Conservation (phyloP, 2,329 filamentous ascomycete species). For the Monosporascus sp. region DNA sequence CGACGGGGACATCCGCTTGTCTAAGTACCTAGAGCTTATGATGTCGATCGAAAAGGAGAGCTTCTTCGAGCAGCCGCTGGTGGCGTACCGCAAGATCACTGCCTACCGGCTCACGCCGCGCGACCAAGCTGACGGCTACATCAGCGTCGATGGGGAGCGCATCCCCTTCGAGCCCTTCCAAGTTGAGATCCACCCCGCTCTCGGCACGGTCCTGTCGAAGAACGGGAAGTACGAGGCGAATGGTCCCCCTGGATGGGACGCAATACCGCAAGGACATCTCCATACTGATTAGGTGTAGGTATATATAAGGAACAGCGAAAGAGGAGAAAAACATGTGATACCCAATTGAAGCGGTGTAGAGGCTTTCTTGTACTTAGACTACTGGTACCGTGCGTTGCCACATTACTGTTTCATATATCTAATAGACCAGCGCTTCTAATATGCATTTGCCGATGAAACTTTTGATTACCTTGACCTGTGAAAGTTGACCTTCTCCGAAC, state of each 20-base stretch:
- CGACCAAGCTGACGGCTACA: slow-evolving; percentile 67
- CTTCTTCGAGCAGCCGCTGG: slow-evolving; percentile 74
- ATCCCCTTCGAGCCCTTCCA: slow-evolving; percentile 87
- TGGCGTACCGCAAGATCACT: slow-evolving; percentile 78
- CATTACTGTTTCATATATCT: too few relatives aligned
- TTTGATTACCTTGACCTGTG: too few relatives aligned
- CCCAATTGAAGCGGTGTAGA: slow-evolving; percentile 1
- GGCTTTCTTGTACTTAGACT: too few relatives aligned
- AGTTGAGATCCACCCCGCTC: slow-evolving; percentile 74
- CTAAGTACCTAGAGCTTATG: slow-evolving; percentile 64
- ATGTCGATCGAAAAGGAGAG: slow-evolving; percentile 64
- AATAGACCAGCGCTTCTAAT: too few relatives aligned
- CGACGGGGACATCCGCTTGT: slow-evolving; percentile 65
- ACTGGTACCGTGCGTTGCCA: too few relatives aligned
- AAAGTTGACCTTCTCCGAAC: too few relatives aligned
- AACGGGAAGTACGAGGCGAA: slow-evolving; percentile 64
- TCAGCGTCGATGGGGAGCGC: slow-evolving; percentile 89
- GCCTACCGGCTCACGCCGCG: slow-evolving; percentile 81
- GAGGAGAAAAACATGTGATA: slow-evolving; percentile 1
- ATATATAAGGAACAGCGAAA: too few relatives aligned
- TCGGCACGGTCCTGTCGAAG: slow-evolving; percentile 82
- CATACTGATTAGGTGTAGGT: too few relatives aligned
- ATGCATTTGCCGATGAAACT: too few relatives aligned
- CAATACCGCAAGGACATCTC: slow-evolving; percentile 8
- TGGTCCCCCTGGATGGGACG: slow-evolving; percentile 48